A percentile compares a stretch with the other conserved stretches of the same genome.
phyloP scores from a whole-genome alignment of 495 filamentous ascomycete species.

The Lentithecium fluviatile region DNA sequence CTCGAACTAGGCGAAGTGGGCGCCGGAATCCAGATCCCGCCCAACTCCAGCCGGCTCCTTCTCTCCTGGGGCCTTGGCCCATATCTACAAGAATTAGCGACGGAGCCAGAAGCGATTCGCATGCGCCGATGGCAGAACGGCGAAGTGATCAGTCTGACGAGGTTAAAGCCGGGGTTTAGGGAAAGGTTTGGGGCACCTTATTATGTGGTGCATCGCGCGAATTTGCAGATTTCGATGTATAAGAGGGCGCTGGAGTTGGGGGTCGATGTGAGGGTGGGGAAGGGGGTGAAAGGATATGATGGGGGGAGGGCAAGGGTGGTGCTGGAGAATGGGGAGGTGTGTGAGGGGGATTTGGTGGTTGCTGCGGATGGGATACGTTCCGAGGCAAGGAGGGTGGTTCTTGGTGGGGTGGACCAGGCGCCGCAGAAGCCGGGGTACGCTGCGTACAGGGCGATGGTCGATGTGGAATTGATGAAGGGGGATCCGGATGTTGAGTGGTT shows the following conservation, averaged over 20 bases:
- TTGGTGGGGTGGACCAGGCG: slow-evolving; percentile 28
- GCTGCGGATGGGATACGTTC: slow-evolving; percentile 51
- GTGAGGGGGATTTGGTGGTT: slow-evolving; percentile 45
- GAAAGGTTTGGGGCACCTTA: slow-evolving; percentile 45
- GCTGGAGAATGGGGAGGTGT: slow-evolving; percentile 21
- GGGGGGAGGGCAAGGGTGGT: slow-evolving; percentile 26
- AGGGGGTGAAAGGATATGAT: slow-evolving; percentile 38
- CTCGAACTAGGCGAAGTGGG: slow-evolving; percentile 47
- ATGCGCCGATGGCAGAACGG: slow-evolving; percentile 51
- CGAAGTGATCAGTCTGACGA: slow-evolving; percentile 43
- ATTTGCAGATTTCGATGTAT: slow-evolving; percentile 46
- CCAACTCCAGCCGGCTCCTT: slow-evolving; percentile 38
- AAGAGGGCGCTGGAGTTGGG: slow-evolving; percentile 42
- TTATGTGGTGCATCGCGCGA: slow-evolving; percentile 49
- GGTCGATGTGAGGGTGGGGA: slow-evolving; percentile 59
- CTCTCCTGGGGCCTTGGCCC: slow-evolving; percentile 42
- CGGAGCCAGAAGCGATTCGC: slow-evolving; percentile 43
- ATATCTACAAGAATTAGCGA: slow-evolving; percentile 39
- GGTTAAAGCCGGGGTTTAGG: slow-evolving; percentile 44
- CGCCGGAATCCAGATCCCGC: slow-evolving; percentile 37
- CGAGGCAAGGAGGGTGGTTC: slow-evolving; percentile 38
- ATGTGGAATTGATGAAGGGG: slow-evolving; percentile 43
- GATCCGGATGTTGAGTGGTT: slow-evolving; percentile 47
- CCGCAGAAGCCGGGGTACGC: slow-evolving; percentile 41
- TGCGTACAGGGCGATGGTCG: slow-evolving; percentile 48